Evolutionary conservation across 176 grass and related monocot genomes (phyloP).

Genomic region (Oryza glaberrima): DNA sequence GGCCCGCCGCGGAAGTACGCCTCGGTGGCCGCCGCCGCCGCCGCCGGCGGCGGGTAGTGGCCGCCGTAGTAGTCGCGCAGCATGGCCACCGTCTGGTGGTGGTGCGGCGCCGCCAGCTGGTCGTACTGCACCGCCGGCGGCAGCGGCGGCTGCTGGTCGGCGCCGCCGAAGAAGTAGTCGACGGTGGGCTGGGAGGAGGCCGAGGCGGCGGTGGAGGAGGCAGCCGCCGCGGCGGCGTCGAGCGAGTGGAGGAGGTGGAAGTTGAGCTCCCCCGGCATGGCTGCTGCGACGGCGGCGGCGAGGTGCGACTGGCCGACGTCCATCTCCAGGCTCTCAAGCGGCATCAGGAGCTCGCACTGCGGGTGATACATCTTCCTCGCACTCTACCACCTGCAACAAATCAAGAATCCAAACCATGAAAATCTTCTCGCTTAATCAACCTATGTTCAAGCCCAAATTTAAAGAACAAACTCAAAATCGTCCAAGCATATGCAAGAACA

Average conservation of each 20-base stretch:
- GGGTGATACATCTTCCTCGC: constrained; percentile 50
- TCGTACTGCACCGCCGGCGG: neutral
- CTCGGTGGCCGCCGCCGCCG: neutral
- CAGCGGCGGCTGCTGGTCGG: constrained; percentile 28
- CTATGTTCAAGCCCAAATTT: neutral
- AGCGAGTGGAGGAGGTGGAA: constrained; percentile 55
- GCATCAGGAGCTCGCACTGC: constrained; percentile 57
- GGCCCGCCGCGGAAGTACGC: constrained; percentile 39
- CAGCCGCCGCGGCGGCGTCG: constrained; percentile 30
- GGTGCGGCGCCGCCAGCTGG: neutral
- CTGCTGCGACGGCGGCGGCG: neutral
- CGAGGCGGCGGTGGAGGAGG: neutral
- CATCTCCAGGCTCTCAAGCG: constrained; percentile 42
- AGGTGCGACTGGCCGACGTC: constrained; percentile 44
- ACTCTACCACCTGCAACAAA: neutral
- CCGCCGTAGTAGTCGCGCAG: constrained; percentile 54
- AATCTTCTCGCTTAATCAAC: neutral
- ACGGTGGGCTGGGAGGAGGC: constrained; percentile 37
- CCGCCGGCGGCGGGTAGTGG: constrained; percentile 14
- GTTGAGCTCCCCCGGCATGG: constrained; percentile 42
- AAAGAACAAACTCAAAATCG: neutral
- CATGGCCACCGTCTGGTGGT: constrained; percentile 46
- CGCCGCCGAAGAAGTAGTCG: constrained; percentile 50
- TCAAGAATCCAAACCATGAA: neutral
- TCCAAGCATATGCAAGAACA: neutral